These are phyloP conservation scores for Zangia roseola DNA, from an alignment of 768 basidiomycete species.

Conservation along the genomic window DNA sequence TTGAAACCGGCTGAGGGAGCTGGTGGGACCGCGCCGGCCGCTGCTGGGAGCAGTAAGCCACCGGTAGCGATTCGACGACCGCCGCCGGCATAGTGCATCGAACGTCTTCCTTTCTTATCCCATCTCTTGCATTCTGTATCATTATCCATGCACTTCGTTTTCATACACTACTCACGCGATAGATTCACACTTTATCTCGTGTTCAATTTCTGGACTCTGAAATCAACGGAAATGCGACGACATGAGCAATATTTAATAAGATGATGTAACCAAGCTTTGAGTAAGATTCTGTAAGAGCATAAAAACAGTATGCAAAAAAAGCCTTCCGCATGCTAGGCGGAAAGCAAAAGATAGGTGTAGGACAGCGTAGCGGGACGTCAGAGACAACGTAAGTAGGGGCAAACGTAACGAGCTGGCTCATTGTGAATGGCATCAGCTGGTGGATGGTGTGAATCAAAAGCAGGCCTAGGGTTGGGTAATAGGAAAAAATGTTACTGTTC, in stretches of 20 bases:
- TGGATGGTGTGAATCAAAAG: neutral
- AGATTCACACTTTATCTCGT: too few relatives aligned
- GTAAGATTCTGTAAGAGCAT: conserved; percentile 4
- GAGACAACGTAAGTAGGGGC: conserved; percentile 17
- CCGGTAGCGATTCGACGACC: conserved; percentile 36
- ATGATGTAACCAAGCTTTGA: conserved; percentile 5
- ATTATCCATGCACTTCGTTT: too few relatives aligned
- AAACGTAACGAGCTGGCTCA: conserved; percentile 20
- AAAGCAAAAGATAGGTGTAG: conserved; percentile 5
- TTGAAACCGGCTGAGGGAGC: conserved; percentile 49
- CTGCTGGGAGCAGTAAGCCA: conserved; percentile 30
- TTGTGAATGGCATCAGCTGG: conserved; percentile 15
- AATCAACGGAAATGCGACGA: neutral
- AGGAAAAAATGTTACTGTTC: conserved; percentile 5
- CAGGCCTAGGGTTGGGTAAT: neutral
- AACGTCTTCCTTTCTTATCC: too few relatives aligned
- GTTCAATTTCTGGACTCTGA: too few relatives aligned
- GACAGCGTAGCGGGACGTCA: conserved; percentile 19
- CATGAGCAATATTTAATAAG: conserved; percentile 21
- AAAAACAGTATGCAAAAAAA: conserved; percentile 1
- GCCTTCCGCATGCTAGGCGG: conserved; percentile 7
- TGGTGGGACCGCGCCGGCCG: neutral
- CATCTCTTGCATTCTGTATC: too few relatives aligned
- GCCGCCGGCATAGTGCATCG: conserved; percentile 15
- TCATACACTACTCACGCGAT: too few relatives aligned